Evolutionary conservation across 192 early-diverging fungal genomes (phyloP).

Genomic region (Podila epicladia): DNA sequence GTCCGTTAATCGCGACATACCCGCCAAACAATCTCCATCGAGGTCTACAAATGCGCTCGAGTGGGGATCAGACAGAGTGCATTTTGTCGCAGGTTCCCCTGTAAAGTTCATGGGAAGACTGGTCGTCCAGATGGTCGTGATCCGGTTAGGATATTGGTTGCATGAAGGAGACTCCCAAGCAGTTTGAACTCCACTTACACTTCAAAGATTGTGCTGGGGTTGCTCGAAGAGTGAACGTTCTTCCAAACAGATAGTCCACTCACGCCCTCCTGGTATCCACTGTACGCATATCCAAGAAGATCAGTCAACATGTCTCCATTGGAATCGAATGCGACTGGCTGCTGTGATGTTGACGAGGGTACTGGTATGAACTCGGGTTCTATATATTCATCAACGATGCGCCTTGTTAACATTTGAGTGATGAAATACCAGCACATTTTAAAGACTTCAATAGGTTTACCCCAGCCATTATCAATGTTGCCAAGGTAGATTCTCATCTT

Average conservation of each 20-base stretch:
- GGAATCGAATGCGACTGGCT: constrained; percentile 72
- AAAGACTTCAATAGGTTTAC: constrained; percentile 25
- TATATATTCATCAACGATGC: constrained; percentile 3
- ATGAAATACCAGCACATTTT: neutral
- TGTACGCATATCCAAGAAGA: constrained; percentile 61
- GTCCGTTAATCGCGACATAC: constrained; percentile 32
- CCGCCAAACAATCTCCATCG: constrained; percentile 90
- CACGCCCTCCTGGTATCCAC: constrained; percentile 42
- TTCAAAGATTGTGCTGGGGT: constrained; percentile 44
- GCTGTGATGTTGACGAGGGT: constrained; percentile 53
- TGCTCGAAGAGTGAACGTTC: constrained; percentile 45
- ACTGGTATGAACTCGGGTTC: constrained; percentile 49
- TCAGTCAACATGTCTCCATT: constrained; percentile 70
- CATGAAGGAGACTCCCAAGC: no score
- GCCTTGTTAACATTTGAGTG: no score
- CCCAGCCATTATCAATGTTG: constrained; percentile 70
- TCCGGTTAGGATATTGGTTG: neutral
- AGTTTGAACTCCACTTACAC: constrained; percentile 23
- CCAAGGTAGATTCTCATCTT: constrained; percentile 80
- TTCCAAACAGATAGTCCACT: constrained; percentile 55
- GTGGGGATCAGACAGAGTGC: constrained; percentile 80
- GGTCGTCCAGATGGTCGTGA: constrained; percentile 1
- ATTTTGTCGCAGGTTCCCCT: constrained; percentile 52
- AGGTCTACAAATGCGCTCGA: constrained; percentile 94
- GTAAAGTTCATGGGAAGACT: constrained; percentile 43